Conservation (phyloP, 805 yeast genomes). For the Barnettozyma sp. region DNA sequence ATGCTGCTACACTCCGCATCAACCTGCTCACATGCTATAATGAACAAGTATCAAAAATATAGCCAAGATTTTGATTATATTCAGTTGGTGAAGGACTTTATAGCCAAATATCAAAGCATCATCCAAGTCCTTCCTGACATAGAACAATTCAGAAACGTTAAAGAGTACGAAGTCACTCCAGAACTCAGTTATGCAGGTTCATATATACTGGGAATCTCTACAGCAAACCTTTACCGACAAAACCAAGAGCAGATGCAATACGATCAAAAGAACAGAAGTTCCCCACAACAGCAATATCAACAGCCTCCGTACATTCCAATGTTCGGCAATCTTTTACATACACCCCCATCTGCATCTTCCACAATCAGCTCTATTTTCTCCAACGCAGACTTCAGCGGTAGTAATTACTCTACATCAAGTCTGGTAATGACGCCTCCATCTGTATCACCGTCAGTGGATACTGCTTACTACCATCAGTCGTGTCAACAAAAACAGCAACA, state of each 20-base stretch:
- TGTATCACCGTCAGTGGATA: constrained; percentile 9
- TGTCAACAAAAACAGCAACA: no score
- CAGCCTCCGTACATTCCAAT: constrained; percentile 4
- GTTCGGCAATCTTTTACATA: constrained; percentile 5
- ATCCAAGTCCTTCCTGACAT: constrained; percentile 8
- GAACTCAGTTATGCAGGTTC: constrained; percentile 10
- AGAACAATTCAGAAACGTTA: constrained; percentile 4
- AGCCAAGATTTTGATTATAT: constrained; percentile 7
- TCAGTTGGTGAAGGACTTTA: constrained; percentile 5
- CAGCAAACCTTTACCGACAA: constrained; percentile 2
- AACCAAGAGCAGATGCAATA: neutral
- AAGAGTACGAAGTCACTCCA: constrained; percentile 4
- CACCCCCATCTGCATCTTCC: constrained; percentile 13
- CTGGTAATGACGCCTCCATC: constrained; percentile 9
- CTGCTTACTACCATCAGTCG: constrained; percentile 7
- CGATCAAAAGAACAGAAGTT: no score
- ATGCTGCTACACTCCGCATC: constrained; percentile 17
- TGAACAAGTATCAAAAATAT: constrained; percentile 17
- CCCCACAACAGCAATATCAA: constrained; percentile 1
- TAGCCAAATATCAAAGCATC: constrained; percentile 2
- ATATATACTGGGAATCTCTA: constrained; percentile 8
- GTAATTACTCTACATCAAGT: constrained; percentile 9
- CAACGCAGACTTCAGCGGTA: constrained; percentile 5
- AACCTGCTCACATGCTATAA: constrained; percentile 19
- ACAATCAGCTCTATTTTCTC: constrained; percentile 11